Evolutionary conservation across 306 rosid genomes (phyloP).

Genomic region (apple (Malus domestica)): DNA sequence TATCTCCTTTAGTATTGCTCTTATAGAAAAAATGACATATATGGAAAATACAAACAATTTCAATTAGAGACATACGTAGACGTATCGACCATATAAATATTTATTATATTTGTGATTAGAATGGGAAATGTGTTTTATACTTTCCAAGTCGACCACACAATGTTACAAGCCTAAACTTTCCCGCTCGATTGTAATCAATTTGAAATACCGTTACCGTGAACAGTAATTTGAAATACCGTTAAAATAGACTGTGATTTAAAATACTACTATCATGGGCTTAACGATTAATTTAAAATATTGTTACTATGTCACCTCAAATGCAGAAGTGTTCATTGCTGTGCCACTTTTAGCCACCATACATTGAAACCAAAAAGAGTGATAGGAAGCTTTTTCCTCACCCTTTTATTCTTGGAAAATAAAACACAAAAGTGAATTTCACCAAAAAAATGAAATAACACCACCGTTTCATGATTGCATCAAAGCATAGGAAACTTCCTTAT

Average conservation of each 20-base stretch:
- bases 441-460: background rate
- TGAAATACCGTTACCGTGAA: too few species aligned
- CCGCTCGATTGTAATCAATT: background rate
- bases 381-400: too few species aligned
- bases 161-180: background rate
- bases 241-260: too few species aligned
- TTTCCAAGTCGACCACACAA: background rate
- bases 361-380: too few species aligned
- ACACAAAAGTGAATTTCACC: background rate
- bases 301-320: background rate
- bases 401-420: background rate
- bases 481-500: background rate
- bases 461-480: background rate
- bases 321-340: background rate
- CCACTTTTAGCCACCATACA: background rate
- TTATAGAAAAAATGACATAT: too few species aligned
- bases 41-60: too few species aligned
- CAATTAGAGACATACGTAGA: too few species aligned
- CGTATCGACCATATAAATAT: background rate
- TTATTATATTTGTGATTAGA: background rate
- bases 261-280: background rate
- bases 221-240: too few species aligned
- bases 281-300: too few species aligned
- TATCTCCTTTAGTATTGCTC: too few species aligned
- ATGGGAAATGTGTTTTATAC: too few species aligned